These are phyloP conservation scores for Blastocystis hominis DNA, from an alignment of 352 stramenopile species.

Conservation along the genomic window DNA sequence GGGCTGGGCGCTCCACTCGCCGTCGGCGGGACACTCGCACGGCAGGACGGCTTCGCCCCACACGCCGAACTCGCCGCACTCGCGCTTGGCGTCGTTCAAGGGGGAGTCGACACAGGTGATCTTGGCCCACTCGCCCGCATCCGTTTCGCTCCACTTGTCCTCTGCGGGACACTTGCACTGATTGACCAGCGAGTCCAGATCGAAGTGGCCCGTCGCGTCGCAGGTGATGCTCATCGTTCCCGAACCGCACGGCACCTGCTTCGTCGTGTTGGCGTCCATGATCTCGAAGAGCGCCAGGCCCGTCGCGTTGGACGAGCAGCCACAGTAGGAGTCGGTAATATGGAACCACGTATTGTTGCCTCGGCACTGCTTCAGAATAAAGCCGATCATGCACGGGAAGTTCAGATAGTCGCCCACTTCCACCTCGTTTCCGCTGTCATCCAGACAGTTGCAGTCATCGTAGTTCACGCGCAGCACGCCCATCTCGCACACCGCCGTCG, in stretches of 20 bases:
- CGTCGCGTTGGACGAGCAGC: not conserved
- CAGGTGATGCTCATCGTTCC: not conserved
- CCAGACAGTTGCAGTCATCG: not conserved
- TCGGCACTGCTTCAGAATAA: slow-evolving; percentile 17
- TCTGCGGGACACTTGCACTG: slow-evolving; percentile 26
- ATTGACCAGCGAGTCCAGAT: not conserved
- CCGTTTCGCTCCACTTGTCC: not conserved
- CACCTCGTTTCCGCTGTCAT: not conserved
- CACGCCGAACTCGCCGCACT: not conserved
- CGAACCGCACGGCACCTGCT: not conserved
- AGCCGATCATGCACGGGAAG: not conserved
- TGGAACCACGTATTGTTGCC: not conserved
- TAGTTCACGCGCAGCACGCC: not conserved
- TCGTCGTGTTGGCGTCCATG: not conserved
- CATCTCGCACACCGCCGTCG: not conserved
- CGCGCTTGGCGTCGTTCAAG: not conserved
- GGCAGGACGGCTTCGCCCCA: not conserved
- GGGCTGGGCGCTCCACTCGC: not conserved
- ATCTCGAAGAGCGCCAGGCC: not conserved
- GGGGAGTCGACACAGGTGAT: not conserved
- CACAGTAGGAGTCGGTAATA: not conserved
- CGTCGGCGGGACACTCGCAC: not conserved
- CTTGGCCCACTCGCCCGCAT: not conserved
- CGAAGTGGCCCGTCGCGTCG: not conserved
- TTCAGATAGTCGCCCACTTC: slow-evolving; percentile 8